phyloP scores from a whole-genome alignment of 495 filamentous ascomycete genomes.

The Podospora pseudopauciseta region DNA sequence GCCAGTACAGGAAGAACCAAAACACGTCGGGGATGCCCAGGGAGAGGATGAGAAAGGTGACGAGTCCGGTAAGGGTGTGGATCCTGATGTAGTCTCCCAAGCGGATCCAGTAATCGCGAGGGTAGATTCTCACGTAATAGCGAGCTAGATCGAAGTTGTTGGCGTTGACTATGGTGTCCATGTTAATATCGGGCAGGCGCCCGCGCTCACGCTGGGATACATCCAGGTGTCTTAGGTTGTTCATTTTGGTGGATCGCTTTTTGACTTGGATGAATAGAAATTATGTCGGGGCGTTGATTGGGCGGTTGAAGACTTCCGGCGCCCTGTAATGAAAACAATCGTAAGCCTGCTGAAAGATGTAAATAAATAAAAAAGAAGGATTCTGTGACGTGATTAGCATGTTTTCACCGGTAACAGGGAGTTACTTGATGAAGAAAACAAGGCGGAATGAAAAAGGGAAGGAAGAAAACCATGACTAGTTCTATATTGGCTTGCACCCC shows the following conservation, averaged over 20 bases:
- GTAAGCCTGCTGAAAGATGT: background rate
- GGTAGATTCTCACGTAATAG: background rate
- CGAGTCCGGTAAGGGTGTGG: background rate
- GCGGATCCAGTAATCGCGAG: too few relatives aligned
- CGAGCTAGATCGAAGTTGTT: background rate
- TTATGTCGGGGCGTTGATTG: background rate
- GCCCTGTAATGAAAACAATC: background rate
- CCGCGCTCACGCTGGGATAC: too few relatives aligned
- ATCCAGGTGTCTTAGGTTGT: too few relatives aligned
- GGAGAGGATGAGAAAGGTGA: background rate
- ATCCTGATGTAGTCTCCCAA: background rate
- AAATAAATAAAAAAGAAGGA: background rate
- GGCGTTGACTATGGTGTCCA: background rate
- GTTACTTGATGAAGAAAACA: background rate
- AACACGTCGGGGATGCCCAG: background rate
- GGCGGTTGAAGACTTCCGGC: background rate
- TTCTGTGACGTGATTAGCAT: background rate
- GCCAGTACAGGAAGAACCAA: background rate
- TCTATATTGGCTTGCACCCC: too few relatives aligned
- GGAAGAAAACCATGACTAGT: too few relatives aligned
- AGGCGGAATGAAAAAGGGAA: background rate
- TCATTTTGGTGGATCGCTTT: too few relatives aligned
- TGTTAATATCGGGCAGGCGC: background rate
- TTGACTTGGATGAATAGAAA: too few relatives aligned
- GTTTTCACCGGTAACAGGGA: background rate